Evolutionary conservation across 1,284 basidiomycete genomes (phyloP), one percentile per base, ranked within the genome.

Genomic region (Megacollybia platyphylla): DNA sequence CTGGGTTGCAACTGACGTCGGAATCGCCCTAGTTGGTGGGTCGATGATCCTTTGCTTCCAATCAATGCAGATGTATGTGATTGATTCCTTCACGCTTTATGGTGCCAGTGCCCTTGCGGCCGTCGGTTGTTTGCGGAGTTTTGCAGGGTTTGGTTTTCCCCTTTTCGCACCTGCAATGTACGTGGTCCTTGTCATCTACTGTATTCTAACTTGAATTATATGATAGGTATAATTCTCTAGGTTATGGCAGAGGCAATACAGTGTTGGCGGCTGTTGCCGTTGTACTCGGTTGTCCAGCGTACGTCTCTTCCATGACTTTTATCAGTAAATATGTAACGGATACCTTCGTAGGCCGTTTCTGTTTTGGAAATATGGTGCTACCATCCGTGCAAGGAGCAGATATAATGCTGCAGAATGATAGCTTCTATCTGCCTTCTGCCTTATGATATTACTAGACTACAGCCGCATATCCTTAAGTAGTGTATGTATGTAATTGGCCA

Each of bases 1-100:
- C 47, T 87, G 83, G 83, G 75, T 85, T 45, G 75, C 60, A 0
- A 71, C 77, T 0, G 79, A 84, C 49, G 67, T 83, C 35, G 31
- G 24, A 24, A 29, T 44, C 31, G 26, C 39, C 57, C 56, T 58
- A 44, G 31, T 60, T 15, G 58, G 58, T 5, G 58, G 58, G 4
- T 60, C 58, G 43, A 59, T 60, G 32, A 57, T 56, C 8, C 53
- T 56, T 42, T 54, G 53, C 30, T 58, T 55, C 41, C 48, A 56
- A 9, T 35, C 32, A 10, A 35, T 42, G n/a, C 28, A 34, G 34
- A 42, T 11, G 13, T 18, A 9, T 15, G 36, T 57, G 57, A 55
- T 58, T 15, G 11, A 34, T 34, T 34, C 31, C 31, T 11, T 34
- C 31, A 11, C 31, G 10, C 47, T 7, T 40, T 80, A 77, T 79